phyloP scores from a whole-genome alignment of 805 yeast species.

The Pichia cephalocereana region DNA sequence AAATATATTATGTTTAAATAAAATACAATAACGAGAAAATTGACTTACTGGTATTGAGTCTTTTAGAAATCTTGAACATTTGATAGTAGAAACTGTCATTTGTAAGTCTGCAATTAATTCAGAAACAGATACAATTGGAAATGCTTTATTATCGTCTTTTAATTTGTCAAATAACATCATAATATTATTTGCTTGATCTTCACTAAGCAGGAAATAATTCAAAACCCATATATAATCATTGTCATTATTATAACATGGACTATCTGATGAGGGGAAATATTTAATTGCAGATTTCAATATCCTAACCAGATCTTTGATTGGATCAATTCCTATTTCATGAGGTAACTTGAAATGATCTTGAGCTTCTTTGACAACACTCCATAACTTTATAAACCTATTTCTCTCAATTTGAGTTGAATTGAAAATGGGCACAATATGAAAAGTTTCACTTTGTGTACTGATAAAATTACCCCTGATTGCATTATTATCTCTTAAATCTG shows the following conservation, averaged over 20 bases:
- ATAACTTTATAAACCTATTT: conserved; percentile 1
- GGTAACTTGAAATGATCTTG: conserved; percentile 20
- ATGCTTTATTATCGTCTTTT: background rate
- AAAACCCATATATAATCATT: conserved; percentile 7
- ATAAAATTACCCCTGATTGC: background rate
- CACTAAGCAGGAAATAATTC: conserved; percentile 10
- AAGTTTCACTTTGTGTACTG: background rate
- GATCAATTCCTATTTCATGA: conserved; percentile 14
- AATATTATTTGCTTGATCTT: conserved; percentile 6
- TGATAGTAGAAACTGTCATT: conserved; percentile 1
- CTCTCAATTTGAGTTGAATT: background rate
- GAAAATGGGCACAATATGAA: background rate
- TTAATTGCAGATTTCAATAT: conserved; percentile 12
- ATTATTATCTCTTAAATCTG: background rate
- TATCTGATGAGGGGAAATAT: conserved; percentile 3
- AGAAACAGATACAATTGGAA: conserved; percentile 10
- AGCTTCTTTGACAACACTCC: conserved; percentile 14
- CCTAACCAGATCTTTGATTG: conserved; percentile 14
- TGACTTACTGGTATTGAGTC: conserved; percentile 20
- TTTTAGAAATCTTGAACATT: conserved; percentile 13
- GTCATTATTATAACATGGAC: background rate
- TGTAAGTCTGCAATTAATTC: conserved; percentile 4
- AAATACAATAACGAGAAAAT: conserved; percentile 22
- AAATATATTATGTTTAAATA: conserved; percentile 13
- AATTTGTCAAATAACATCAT: conserved; percentile 4